A percentile compares a stretch with the other conserved stretches of the same genome.
These are phyloP conservation scores for Cucumis cinereus DNA, from an alignment of 306 rosid species.

Conservation along the genomic window DNA sequence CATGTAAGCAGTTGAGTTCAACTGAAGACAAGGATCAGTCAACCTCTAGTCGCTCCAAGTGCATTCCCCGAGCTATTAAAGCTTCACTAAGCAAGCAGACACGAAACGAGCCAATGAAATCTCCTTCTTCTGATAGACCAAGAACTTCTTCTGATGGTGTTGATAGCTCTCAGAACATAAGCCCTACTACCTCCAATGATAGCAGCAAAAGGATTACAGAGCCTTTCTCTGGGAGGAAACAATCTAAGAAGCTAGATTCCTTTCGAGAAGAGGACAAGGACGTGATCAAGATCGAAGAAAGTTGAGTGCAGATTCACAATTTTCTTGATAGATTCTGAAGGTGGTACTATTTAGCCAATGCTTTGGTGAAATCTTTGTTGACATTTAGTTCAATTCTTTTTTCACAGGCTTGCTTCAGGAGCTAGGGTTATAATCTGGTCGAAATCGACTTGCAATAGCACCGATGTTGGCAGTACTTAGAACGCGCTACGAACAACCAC, in stretches of 20 bases:
- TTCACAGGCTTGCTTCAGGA: slow-evolving; percentile 93
- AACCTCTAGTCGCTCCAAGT: slow-evolving; percentile 58
- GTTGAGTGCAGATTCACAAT: slow-evolving; percentile 44
- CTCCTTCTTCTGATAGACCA: slow-evolving; percentile 47
- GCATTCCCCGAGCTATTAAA: slow-evolving; percentile 72
- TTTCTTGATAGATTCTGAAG: slow-evolving; percentile 12
- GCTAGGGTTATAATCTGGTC: slow-evolving; percentile 88
- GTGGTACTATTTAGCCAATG: neutral
- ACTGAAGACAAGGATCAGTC: slow-evolving; percentile 37
- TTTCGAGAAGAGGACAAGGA: slow-evolving; percentile 51
- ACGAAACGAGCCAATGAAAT: slow-evolving; percentile 52
- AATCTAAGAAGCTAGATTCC: slow-evolving; percentile 38
- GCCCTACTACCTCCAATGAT: slow-evolving; percentile 37
- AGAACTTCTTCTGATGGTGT: slow-evolving; percentile 56
- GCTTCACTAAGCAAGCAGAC: slow-evolving; percentile 65
- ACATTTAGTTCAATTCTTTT: slow-evolving; percentile 23
- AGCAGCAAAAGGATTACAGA: slow-evolving; percentile 40
- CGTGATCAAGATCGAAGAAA: slow-evolving; percentile 80
- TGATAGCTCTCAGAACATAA: slow-evolving; percentile 19
- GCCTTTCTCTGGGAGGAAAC: slow-evolving; percentile 28
- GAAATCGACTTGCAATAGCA: slow-evolving; percentile 25
- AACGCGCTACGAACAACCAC: neutral
- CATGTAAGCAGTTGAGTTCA: slow-evolving; percentile 35
- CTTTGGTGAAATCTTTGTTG: slow-evolving; percentile 15
- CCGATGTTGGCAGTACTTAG: slow-evolving; percentile 26